Evolutionary conservation across 1,284 basidiomycete species (phyloP).

Genomic region (Rhodotorula sp.): DNA sequence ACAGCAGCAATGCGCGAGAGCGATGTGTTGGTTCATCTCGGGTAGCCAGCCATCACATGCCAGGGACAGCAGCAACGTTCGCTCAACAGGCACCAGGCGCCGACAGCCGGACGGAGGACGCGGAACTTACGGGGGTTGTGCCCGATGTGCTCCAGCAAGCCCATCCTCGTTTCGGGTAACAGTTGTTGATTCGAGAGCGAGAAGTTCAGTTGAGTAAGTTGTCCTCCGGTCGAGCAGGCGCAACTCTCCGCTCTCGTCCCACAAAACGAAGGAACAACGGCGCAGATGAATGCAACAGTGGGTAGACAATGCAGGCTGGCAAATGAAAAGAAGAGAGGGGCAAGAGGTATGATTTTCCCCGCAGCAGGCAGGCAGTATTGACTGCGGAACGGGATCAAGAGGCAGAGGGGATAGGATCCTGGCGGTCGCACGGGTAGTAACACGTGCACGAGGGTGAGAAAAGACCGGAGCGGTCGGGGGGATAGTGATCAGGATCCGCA

Average conservation of each 20-base stretch:
- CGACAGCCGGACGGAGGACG: background rate
- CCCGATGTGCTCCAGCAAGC: slow-evolving; percentile 8
- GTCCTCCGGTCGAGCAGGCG: background rate
- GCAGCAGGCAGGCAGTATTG: too few species aligned
- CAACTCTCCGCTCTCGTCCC: background rate
- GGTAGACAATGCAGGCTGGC: background rate
- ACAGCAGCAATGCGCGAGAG: background rate
- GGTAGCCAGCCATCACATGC: background rate
- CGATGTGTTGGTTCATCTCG: background rate
- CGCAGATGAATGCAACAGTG: background rate
- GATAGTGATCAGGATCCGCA: background rate
- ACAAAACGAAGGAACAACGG: background rate
- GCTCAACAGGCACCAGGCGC: too few species aligned
- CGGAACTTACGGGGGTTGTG: background rate
- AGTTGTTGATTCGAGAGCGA: background rate
- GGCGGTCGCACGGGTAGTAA: background rate
- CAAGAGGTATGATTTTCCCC: background rate
- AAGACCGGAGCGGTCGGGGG: background rate
- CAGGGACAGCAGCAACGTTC: too few species aligned
- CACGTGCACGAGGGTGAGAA: background rate
- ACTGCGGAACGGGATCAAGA: background rate
- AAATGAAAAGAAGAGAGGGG: background rate
- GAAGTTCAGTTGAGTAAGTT: background rate
- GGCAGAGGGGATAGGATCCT: too few species aligned
- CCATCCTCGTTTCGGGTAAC: background rate